phyloP scores from a whole-genome alignment of 2,329 filamentous ascomycete genomes.

The Arachnopeziza araneosa region DNA sequence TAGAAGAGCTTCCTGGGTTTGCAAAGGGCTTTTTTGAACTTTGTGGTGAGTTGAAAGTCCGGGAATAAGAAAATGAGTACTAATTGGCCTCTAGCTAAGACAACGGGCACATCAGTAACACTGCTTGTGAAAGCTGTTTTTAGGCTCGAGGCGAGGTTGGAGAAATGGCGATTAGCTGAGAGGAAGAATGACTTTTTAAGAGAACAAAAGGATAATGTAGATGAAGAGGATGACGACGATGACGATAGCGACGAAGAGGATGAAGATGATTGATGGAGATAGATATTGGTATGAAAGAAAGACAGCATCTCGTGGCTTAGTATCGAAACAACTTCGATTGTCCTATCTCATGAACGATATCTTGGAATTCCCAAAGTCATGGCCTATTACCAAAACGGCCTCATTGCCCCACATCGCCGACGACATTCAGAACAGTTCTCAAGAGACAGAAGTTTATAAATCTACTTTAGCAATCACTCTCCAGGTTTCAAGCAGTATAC shows the following conservation, averaged over 20 bases:
- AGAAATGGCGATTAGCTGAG: slow-evolving; percentile 24
- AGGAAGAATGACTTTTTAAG: slow-evolving; percentile 12
- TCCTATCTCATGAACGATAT: no score
- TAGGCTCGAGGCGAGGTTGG: slow-evolving; percentile 24
- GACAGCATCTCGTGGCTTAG: no score
- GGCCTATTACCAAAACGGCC: no score
- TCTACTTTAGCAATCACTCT: no score
- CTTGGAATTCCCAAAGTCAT: no score
- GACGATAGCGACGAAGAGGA: neutral
- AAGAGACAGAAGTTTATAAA: no score
- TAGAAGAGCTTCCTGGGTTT: slow-evolving; percentile 38
- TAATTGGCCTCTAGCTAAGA: slow-evolving; percentile 17
- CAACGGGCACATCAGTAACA: slow-evolving; percentile 22
- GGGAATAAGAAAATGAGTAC: neutral
- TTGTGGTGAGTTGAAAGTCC: slow-evolving; percentile 33
- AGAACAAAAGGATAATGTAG: neutral
- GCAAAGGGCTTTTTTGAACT: slow-evolving; percentile 39
- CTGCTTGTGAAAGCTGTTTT: slow-evolving; percentile 25
- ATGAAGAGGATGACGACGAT: neutral
- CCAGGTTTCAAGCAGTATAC: no score
- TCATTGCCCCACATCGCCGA: no score
- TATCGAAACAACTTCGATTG: no score
- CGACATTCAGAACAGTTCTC: no score
- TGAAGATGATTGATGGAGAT: neutral
- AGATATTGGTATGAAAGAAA: no score